Evolutionary conservation across 208 protist species (phyloP).

Genomic region (Perkinsela sp.): DNA sequence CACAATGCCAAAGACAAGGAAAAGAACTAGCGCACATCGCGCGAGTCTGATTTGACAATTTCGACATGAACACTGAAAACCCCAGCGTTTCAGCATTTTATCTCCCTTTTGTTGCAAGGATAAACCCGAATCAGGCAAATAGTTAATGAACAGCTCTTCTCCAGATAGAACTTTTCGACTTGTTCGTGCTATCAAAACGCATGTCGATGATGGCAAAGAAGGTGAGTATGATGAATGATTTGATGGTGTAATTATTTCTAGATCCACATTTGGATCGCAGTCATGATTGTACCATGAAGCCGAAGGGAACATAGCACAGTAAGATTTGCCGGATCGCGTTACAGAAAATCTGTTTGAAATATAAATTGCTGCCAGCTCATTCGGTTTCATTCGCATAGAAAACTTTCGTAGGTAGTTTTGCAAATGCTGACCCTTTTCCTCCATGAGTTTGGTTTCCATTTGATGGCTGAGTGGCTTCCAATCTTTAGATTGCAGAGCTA

Average conservation of each 20-base stretch:
- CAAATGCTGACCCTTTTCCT: background rate
- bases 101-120: background rate
- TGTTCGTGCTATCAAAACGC: background rate
- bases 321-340: background rate
- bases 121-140: background rate
- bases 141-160: background rate
- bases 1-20: too few relatives aligned
- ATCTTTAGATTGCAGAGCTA: background rate
- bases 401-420: background rate
- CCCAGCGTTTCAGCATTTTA: background rate
- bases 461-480: background rate
- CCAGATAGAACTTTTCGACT: background rate
- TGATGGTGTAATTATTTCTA: slow-evolving; percentile 1
- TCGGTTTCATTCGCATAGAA: background rate
- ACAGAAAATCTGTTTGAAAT: background rate
- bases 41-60: too few relatives aligned
- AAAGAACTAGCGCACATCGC: too few relatives aligned
- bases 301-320: background rate
- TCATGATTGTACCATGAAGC: background rate
- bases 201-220: background rate
- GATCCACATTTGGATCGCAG: background rate
- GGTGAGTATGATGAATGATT: background rate
- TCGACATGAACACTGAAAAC: background rate
- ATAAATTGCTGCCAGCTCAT: background rate
- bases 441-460: background rate